These are phyloP conservation scores for Beauveria australis DNA, from an alignment of 2,329 filamentous ascomycete genomes.

Conservation along the genomic window DNA sequence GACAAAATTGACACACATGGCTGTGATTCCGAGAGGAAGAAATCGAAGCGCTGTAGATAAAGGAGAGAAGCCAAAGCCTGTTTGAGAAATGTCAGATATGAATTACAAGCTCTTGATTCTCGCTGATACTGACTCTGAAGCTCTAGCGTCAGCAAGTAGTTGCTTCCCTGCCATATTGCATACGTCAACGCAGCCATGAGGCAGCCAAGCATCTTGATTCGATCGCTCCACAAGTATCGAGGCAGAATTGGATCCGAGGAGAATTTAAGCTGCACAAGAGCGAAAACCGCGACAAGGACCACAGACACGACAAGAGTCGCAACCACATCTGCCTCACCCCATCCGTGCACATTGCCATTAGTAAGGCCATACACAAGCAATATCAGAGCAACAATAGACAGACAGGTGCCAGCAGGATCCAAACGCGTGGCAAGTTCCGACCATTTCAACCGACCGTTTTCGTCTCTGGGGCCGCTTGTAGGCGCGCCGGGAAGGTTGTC, in stretches of 20 bases:
- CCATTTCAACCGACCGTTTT: neutral
- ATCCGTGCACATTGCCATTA: slow-evolving; percentile 10
- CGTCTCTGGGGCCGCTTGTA: neutral
- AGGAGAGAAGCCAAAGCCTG: slow-evolving; percentile 11
- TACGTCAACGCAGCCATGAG: slow-evolving; percentile 10
- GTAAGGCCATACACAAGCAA: slow-evolving; percentile 11
- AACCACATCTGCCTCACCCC: slow-evolving; percentile 7
- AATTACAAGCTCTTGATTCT: neutral
- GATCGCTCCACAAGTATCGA: slow-evolving; percentile 8
- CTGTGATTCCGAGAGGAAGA: slow-evolving; percentile 12
- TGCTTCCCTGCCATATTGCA: slow-evolving; percentile 12
- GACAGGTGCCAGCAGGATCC: slow-evolving; percentile 6
- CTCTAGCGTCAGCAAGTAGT: slow-evolving; percentile 12
- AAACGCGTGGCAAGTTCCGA: slow-evolving; percentile 1
- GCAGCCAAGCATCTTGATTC: slow-evolving; percentile 9
- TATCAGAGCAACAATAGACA: slow-evolving; percentile 8
- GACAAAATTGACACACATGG: slow-evolving; percentile 12
- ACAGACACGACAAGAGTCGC: slow-evolving; percentile 8
- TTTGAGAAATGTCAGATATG: neutral
- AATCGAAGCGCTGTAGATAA: slow-evolving; percentile 12
- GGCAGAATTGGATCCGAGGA: slow-evolving; percentile 8
- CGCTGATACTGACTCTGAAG: slow-evolving; percentile 8
- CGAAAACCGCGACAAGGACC: slow-evolving; percentile 4
- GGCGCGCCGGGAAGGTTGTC: slow-evolving; percentile 9
- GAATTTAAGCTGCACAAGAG: slow-evolving; percentile 5